Conservation (phyloP, 2,329 filamentous ascomycete genomes). For the Lecanicillium sp. region DNA sequence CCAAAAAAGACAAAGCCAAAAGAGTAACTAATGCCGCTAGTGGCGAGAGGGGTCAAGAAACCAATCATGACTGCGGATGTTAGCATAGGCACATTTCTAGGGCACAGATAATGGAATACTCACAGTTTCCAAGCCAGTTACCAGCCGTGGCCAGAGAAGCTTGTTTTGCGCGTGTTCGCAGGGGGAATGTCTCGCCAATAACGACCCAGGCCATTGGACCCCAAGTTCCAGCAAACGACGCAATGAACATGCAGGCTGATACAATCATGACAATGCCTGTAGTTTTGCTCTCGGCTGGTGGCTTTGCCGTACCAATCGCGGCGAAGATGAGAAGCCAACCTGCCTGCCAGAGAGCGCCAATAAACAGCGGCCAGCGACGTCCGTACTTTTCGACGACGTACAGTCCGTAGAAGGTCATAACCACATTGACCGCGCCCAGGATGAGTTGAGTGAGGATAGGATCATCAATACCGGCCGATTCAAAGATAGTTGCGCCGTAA, state of each 20-base stretch:
- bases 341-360: constrained; percentile 63
- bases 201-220: constrained; percentile 65
- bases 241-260: constrained; percentile 68
- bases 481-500: constrained; percentile 63
- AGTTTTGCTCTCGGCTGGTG: constrained; percentile 36
- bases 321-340: constrained; percentile 61
- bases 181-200: constrained; percentile 60
- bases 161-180: constrained; percentile 48
- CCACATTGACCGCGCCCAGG: constrained; percentile 61
- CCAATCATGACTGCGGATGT: constrained; percentile 49
- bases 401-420: constrained; percentile 59
- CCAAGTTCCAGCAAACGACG: constrained; percentile 64
- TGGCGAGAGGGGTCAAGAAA: constrained; percentile 64
- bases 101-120: constrained; percentile 15
- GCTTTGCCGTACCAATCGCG: constrained; percentile 43
- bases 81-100: constrained; percentile 1
- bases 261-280: constrained; percentile 65
- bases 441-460: constrained; percentile 64
- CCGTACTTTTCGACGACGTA: constrained; percentile 64
- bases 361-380: constrained; percentile 60
- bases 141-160: constrained; percentile 48
- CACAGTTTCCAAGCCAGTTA: constrained; percentile 56
- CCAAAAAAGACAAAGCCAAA: constrained; percentile 62
- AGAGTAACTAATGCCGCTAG: constrained; percentile 51
- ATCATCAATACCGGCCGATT: constrained; percentile 59